Conservation (phyloP, 305 asterid genomes). For the Stenogyne calaminthoides region DNA sequence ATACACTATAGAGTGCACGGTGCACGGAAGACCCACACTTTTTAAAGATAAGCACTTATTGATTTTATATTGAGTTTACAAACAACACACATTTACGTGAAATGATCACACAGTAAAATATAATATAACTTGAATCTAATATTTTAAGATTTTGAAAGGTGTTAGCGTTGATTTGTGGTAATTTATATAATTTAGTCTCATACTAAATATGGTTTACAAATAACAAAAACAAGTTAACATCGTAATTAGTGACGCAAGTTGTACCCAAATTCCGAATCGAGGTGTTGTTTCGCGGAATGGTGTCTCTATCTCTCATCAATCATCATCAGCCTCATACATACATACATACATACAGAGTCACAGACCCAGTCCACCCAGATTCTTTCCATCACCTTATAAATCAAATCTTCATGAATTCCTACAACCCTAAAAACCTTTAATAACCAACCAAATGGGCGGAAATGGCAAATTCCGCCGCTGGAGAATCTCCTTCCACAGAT, state of each 20-base stretch:
- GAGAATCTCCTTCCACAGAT: conserved; percentile 53
- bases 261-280: not conserved
- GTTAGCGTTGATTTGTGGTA: too few relatives aligned
- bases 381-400: conserved; percentile 20
- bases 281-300: conserved; percentile 22
- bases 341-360: not conserved
- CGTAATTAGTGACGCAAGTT: not conserved
- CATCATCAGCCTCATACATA: too few relatives aligned
- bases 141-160: too few relatives aligned
- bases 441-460: conserved; percentile 50
- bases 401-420: conserved; percentile 22
- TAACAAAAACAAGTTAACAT: not conserved
- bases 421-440: conserved; percentile 21
- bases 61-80: too few relatives aligned
- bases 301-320: not conserved
- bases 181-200: too few relatives aligned
- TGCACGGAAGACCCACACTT: too few relatives aligned
- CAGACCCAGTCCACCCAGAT: conserved; percentile 35
- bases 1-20: too few relatives aligned
- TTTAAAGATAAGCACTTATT: too few relatives aligned
- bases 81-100: too few relatives aligned
- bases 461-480: conserved; percentile 53
- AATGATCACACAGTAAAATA: too few relatives aligned
- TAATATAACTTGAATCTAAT: too few relatives aligned
- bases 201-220: too few relatives aligned